These are phyloP conservation scores for Hammondia hammondi DNA, from an alignment of 169 alveolate genomes.

Conservation along the genomic window DNA sequence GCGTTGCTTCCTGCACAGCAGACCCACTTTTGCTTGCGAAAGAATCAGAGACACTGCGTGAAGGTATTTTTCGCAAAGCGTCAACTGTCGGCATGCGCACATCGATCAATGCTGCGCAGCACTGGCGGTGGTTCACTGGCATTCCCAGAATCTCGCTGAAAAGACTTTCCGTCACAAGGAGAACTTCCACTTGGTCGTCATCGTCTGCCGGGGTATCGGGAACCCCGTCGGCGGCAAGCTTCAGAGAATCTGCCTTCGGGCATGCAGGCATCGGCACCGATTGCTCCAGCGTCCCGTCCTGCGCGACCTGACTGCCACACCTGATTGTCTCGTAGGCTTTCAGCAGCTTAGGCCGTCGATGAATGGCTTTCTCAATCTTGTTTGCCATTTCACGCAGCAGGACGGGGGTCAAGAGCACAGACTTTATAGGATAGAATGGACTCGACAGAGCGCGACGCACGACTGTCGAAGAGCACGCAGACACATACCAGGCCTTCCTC, in stretches of 20 bases:
- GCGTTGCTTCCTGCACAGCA: too few species aligned
- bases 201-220: background rate
- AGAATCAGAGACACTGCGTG: background rate
- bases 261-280: background rate
- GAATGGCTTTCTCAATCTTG: background rate
- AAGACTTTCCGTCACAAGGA: background rate
- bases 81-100: slow-evolving; percentile 13
- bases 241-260: background rate
- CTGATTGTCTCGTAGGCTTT: background rate
- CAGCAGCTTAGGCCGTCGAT: background rate
- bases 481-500: background rate
- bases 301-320: background rate
- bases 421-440: slow-evolving; percentile 12
- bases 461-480: slow-evolving; percentile 28
- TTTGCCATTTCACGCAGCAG: background rate
- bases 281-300: background rate
- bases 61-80: background rate
- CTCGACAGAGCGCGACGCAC: slow-evolving; percentile 25
- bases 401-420: background rate
- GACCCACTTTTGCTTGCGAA: background rate
- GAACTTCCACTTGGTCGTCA: slow-evolving; percentile 17
- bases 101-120: slow-evolving; percentile 15
- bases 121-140: slow-evolving; percentile 24
- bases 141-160: slow-evolving; percentile 25
- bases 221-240: background rate